phyloP scores from a whole-genome alignment of 805 yeast genomes.

The Kuraishia cidri region DNA sequence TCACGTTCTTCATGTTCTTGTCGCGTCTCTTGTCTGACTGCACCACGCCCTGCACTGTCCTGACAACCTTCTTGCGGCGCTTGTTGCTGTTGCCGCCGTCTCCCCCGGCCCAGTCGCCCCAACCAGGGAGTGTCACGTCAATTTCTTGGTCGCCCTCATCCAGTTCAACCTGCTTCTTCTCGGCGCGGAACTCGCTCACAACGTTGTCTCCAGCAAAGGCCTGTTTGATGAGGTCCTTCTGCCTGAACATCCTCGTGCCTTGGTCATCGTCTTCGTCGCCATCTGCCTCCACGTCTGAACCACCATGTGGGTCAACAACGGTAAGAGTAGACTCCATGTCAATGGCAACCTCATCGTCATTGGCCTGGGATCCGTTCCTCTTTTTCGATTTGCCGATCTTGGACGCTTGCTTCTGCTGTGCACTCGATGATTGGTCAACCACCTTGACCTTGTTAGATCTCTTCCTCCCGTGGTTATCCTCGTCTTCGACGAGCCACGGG shows the following conservation, averaged over 20 bases:
- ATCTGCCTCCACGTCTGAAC: constrained; percentile 24
- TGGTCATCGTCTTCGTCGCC: constrained; percentile 35
- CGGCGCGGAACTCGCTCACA: constrained; percentile 67
- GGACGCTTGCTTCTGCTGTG: constrained; percentile 35
- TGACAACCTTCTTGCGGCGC: constrained; percentile 54
- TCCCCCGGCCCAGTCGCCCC: constrained; percentile 96
- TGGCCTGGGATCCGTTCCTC: constrained; percentile 21
- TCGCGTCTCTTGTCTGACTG: constrained; percentile 69
- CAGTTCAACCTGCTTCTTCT: constrained; percentile 53
- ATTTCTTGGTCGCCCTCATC: constrained; percentile 86
- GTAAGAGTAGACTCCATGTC: constrained; percentile 47
- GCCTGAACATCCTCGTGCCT: constrained; percentile 53
- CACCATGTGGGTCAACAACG: constrained; percentile 36
- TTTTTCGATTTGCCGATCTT: constrained; percentile 28
- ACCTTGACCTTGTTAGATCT: constrained; percentile 37
- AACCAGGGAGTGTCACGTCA: constrained; percentile 86
- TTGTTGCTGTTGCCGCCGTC: constrained; percentile 26
- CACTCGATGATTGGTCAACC: constrained; percentile 41
- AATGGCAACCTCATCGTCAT: constrained; percentile 26
- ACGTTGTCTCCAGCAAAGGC: constrained; percentile 99
- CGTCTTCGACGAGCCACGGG: constrained; percentile 39
- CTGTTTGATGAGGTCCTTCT: constrained; percentile 72
- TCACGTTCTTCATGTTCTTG: constrained; percentile 67
- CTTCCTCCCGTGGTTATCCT: constrained; percentile 18
- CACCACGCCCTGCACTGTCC: constrained; percentile 72